These are phyloP conservation scores for Lentinus tigrinus DNA, from an alignment of 768 basidiomycete species.

Conservation along the genomic window DNA sequence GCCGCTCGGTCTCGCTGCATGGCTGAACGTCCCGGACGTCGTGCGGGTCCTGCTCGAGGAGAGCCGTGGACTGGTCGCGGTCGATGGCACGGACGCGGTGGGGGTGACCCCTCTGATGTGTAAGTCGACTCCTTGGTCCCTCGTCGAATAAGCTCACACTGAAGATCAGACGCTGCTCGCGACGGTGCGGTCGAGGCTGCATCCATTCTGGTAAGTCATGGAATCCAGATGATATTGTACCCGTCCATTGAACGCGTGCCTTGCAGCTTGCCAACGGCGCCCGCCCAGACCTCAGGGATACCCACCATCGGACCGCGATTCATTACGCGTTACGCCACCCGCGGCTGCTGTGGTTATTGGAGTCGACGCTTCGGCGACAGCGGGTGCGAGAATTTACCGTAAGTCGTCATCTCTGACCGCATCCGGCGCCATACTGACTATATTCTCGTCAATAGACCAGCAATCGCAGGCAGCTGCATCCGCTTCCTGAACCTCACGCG, in stretches of 20 bases:
- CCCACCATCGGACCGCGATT: slow-evolving; percentile 68
- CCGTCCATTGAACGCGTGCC: background rate
- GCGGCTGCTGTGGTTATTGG: slow-evolving; percentile 67
- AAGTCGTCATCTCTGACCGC: slow-evolving; percentile 20
- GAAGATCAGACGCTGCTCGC: slow-evolving; percentile 64
- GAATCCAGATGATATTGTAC: background rate
- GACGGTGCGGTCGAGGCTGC: slow-evolving; percentile 72
- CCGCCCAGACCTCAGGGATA: slow-evolving; percentile 70
- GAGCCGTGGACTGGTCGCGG: slow-evolving; percentile 60
- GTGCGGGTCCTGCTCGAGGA: slow-evolving; percentile 66
- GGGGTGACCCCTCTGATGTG: slow-evolving; percentile 85
- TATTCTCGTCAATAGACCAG: background rate
- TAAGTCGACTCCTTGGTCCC: slow-evolving; percentile 38
- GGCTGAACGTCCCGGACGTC: slow-evolving; percentile 62
- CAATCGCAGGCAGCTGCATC: slow-evolving; percentile 12
- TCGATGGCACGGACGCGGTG: slow-evolving; percentile 72
- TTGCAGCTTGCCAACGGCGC: slow-evolving; percentile 65
- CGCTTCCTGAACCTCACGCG: slow-evolving; percentile 13
- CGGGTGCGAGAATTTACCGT: slow-evolving; percentile 63
- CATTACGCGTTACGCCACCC: slow-evolving; percentile 68
- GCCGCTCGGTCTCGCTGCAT: slow-evolving; percentile 76
- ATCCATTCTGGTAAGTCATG: slow-evolving; percentile 52
- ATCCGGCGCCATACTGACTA: background rate
- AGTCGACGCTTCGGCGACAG: slow-evolving; percentile 58
- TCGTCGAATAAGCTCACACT: background rate